Evolutionary conservation across 768 basidiomycete species (phyloP), one percentile per base, ranked within the genome.

Genomic region (Mycena pura): DNA sequence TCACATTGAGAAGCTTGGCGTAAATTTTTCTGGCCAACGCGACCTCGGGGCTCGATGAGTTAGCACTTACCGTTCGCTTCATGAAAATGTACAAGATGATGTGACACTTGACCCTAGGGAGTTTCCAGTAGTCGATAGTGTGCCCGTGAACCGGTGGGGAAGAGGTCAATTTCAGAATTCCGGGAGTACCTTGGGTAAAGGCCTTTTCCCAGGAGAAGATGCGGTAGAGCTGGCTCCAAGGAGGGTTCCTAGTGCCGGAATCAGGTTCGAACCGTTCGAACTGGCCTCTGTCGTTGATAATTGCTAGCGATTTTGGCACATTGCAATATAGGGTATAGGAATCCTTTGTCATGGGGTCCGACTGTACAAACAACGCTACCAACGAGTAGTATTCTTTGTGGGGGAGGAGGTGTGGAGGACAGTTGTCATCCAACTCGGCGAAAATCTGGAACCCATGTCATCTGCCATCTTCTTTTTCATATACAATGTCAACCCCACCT

Each of bases 61-160:
- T 32, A 9, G 36, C 4, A 21, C 24, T 53, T 19, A 17, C n/a
- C 39, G 51, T 29, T 6, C 40, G 39, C 25, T 32, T 39, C n/a
- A 43, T n/a, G 28, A 53, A 53, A 43, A 53, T 29, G 51, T 53
- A 53, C 29, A 53, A 43, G 24, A 53, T 53, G 7, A 53, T 41
- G 28, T 53, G 51, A 21, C 51, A 53, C 40, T n/a, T 14, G 51
- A 53, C 40, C 51, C n/a, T n/a, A n/a, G 39, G 51, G 40, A 53
- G n/a, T 17, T 53, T 6, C 51, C 51, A 53, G 51, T 53, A 53
- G 24, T 53, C 29, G 1, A 25, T 53, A 3, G 28, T 27, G 6
- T 6, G 6, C 9, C 27, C 28, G 10, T 41, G 27, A 38, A 3
- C 9, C 6, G 27, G 51, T 14, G 27, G 27, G 4, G 28, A n/a